Base-by-base conservation (phyloP, 768 basidiomycete genomes). In the Suillus bovinus region DNA sequence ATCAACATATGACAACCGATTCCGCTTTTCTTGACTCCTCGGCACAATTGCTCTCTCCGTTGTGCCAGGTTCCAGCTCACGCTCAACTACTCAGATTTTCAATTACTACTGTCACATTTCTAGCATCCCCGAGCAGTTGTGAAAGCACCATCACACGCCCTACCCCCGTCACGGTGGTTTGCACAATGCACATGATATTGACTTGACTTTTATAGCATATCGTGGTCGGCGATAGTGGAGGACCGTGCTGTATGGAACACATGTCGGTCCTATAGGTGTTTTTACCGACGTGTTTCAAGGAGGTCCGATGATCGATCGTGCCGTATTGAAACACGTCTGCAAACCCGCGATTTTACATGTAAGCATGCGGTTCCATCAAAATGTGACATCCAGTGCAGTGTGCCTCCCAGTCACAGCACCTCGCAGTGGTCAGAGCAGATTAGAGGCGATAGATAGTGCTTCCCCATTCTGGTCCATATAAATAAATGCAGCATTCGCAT, bases 21-120 rank as follows among this genome's bases (percentile, higher is more conserved):
- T 75, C 62, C 67, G 66, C 36, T 38, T 79, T 20, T 38, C 76
- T 46, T 70, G 73, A 39, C 27, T 80, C 0, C 36, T 74, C 17
- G 68, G 75, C 46, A 46, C 38, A 0, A 52, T 61, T 1, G 79
- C 71, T 8, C 33, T 34, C 1, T 34, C 33, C 33, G 10, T 34
- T 34, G 33, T 10, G 33, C 10, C 33, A 10, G 33, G 33, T 34
- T 34, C 10, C 33, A 34, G 33, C 33, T 34, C 33, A 34, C 8
- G 33, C 33, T 34, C 33, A 2, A 10, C 33, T 34, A 10, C 33
- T 7, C 8, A 34, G 33, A 34, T 34, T 34, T 8, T 34, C n/a
- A n/a, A n/a, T n/a, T n/a, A n/a, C n/a, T n/a, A n/a, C 62, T 80
- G 9, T 39, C 38, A 39, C 16, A 41, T 41, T 41, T 41, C 17